These are phyloP conservation scores for Linum tenue DNA, from an alignment of 345 rosid genomes.

Conservation along the genomic window DNA sequence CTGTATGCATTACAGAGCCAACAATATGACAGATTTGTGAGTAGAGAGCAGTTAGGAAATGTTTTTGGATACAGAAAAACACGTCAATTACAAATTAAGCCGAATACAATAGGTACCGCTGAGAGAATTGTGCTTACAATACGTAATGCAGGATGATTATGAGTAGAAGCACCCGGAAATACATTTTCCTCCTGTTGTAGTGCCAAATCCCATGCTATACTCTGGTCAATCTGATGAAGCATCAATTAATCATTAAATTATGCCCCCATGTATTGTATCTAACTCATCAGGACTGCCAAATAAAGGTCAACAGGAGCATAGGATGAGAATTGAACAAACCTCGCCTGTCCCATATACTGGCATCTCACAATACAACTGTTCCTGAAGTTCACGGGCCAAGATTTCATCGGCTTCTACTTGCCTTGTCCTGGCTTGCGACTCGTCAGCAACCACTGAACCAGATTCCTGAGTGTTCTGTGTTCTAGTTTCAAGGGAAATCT, in stretches of 20 bases:
- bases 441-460: conserved; percentile 26
- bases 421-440: conserved; percentile 47
- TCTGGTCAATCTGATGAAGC: conserved; percentile 49
- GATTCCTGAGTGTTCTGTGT: conserved; percentile 10
- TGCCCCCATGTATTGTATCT: neutral
- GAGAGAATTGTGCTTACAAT: conserved; percentile 30
- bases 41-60: no score
- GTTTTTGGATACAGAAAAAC: neutral
- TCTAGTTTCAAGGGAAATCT: conserved; percentile 33
- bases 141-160: conserved; percentile 18
- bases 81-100: neutral
- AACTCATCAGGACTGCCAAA: neutral
- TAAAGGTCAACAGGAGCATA: neutral
- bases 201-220: conserved; percentile 34
- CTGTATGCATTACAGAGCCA: neutral
- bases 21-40: neutral
- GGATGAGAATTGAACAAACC: conserved; percentile 30
- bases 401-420: conserved; percentile 90
- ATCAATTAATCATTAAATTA: conserved; percentile 7
- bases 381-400: conserved; percentile 85
- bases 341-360: conserved; percentile 27
- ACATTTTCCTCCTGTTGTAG: conserved; percentile 57
- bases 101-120: neutral
- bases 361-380: conserved; percentile 61
- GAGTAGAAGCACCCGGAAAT: conserved; percentile 24